These are phyloP conservation scores for Aspergillus ustus DNA, from an alignment of 2,329 filamentous ascomycete species.

Conservation along the genomic window DNA sequence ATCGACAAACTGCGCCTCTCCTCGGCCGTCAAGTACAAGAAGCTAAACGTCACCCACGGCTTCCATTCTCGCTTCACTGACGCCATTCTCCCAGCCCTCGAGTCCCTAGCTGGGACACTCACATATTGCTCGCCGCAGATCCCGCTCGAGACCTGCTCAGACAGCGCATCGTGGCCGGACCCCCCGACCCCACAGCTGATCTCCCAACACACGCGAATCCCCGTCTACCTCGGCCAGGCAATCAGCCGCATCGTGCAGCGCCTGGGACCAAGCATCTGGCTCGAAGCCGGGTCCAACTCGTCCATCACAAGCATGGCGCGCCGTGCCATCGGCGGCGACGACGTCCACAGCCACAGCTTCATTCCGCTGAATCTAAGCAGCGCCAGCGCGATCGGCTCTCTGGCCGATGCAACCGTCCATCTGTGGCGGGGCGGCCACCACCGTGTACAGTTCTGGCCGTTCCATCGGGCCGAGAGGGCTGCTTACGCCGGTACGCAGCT, in stretches of 20 bases:
- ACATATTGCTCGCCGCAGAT: not conserved
- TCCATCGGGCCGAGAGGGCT: not conserved
- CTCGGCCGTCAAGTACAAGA: not conserved
- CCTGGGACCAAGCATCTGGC: constrained; percentile 31
- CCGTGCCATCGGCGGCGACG: not conserved
- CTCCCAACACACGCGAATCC: constrained; percentile 27
- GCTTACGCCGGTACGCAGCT: not conserved
- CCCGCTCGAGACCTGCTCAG: not conserved
- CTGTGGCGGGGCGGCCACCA: constrained; percentile 46
- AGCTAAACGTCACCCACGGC: not conserved
- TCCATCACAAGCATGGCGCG: constrained; percentile 12
- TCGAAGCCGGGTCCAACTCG: constrained; percentile 48
- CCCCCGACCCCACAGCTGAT: not conserved
- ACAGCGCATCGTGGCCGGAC: not conserved
- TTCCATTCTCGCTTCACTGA: not conserved
- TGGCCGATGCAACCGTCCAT: constrained; percentile 31
- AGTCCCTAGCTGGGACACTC: not conserved
- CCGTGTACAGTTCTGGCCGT: not conserved
- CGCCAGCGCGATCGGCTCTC: not conserved
- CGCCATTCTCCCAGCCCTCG: not conserved
- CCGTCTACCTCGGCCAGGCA: constrained; percentile 54
- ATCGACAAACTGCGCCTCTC: not conserved
- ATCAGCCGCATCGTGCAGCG: constrained; percentile 40
- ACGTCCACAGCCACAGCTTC: not conserved
- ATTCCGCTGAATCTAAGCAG: constrained; percentile 14